These are phyloP conservation scores for Adansonia gregorii DNA, from an alignment of 441 rosid genomes.

Conservation along the genomic window DNA sequence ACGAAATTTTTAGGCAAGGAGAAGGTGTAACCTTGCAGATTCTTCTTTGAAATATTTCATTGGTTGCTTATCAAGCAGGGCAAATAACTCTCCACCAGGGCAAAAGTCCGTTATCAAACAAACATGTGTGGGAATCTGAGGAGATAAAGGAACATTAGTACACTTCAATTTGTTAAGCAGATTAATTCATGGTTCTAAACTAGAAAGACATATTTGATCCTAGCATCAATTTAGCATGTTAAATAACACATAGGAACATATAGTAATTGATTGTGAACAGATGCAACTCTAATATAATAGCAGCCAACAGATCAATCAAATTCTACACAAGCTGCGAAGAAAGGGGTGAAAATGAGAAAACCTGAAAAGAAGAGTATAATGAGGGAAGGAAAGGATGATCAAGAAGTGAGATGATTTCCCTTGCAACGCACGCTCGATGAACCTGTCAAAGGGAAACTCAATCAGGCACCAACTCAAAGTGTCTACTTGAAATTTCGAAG, in stretches of 20 bases:
- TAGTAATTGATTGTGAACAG: neutral
- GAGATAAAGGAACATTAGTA: slow-evolving; percentile 37
- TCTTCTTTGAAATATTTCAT: slow-evolving; percentile 88
- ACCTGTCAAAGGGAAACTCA: slow-evolving; percentile 49
- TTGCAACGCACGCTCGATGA: slow-evolving; percentile 89
- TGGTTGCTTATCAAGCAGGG: slow-evolving; percentile 88
- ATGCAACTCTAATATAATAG: neutral
- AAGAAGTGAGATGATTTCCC: slow-evolving; percentile 82
- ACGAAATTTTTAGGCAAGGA: neutral
- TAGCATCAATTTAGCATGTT: neutral
- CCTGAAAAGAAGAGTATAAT: slow-evolving; percentile 90
- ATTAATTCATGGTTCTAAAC: slow-evolving; percentile 15
- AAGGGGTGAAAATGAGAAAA: slow-evolving; percentile 28
- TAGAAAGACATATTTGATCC: neutral
- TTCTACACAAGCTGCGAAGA: neutral
- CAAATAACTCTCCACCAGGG: slow-evolving; percentile 97
- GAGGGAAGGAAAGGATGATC: slow-evolving; percentile 98
- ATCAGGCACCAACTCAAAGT: neutral
- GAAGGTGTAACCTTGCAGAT: slow-evolving; percentile 70
- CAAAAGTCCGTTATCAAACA: slow-evolving; percentile 97
- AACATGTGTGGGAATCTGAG: slow-evolving; percentile 91
- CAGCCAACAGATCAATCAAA: neutral
- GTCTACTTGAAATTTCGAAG: neutral
- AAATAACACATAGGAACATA: neutral
- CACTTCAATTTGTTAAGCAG: neutral